phyloP scores from a whole-genome alignment of 2,329 filamentous ascomycete species.

The Westerdykella sp. region DNA sequence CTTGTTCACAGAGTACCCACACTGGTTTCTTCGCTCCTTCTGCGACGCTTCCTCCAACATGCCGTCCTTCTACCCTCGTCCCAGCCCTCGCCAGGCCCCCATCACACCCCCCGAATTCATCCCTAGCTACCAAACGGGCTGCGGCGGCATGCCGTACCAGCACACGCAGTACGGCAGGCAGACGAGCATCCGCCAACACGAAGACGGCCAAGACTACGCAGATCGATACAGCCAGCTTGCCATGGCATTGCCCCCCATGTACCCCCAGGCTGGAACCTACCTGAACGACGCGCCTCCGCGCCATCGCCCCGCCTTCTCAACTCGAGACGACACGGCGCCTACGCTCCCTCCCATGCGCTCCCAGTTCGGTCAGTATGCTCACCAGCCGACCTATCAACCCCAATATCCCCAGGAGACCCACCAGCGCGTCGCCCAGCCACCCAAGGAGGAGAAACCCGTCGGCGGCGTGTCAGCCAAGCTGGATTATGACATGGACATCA shows the following conservation, averaged over 20 bases:
- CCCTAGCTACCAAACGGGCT: constrained; percentile 40
- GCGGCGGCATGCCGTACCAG: constrained; percentile 43
- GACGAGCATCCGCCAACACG: constrained; percentile 37
- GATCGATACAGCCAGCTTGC: constrained; percentile 42
- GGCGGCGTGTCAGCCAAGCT: constrained; percentile 90
- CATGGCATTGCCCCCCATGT: constrained; percentile 36
- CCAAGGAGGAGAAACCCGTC: constrained; percentile 60
- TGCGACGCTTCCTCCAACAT: constrained; percentile 38
- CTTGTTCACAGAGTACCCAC: constrained; percentile 26
- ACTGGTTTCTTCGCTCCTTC: constrained; percentile 40
- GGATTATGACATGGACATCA: constrained; percentile 93
- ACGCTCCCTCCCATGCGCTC: constrained; percentile 44
- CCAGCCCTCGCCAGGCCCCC: constrained; percentile 40
- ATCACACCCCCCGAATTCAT: constrained; percentile 47
- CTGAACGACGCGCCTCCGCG: constrained; percentile 23
- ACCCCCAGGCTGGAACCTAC: constrained; percentile 37
- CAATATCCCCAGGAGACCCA: constrained; percentile 38
- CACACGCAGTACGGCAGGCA: constrained; percentile 41
- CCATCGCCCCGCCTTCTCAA: neutral
- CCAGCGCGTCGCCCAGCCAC: constrained; percentile 35
- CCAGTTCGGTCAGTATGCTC: constrained; percentile 34
- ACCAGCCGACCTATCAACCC: constrained; percentile 33
- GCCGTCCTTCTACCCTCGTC: constrained; percentile 47
- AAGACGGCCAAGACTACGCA: constrained; percentile 43
- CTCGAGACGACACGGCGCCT: constrained; percentile 31